A percentile compares a stretch with the other conserved stretches of the same genome.
These are phyloP conservation scores for Eucalyptus curtisii DNA, from an alignment of 345 rosid genomes.

Conservation along the genomic window DNA sequence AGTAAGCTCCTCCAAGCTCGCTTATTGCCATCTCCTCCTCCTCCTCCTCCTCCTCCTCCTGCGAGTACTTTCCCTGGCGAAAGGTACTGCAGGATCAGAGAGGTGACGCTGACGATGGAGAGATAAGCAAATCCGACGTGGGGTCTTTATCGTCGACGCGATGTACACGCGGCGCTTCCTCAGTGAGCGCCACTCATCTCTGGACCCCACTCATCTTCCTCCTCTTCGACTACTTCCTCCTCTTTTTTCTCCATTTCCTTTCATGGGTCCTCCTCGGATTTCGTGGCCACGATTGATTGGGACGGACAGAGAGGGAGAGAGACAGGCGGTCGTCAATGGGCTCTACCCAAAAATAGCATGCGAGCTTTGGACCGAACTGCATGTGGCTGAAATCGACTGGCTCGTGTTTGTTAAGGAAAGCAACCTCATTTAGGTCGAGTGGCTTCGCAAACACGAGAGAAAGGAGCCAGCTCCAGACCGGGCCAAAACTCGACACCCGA, in stretches of 20 bases:
- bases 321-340: not conserved
- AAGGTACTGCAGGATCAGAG: not conserved
- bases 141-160: not conserved
- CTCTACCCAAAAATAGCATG: not conserved
- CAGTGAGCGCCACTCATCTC: not conserved
- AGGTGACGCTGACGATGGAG: not conserved
- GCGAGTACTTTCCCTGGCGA: not conserved
- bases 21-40: not conserved
- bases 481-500: not conserved
- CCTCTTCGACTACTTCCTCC: not conserved
- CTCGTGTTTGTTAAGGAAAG: not conserved
- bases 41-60: not conserved
- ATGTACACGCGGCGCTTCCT: not conserved
- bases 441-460: not conserved
- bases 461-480: not conserved
- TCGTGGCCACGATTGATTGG: not conserved
- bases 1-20: slow-evolving; percentile 17
- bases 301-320: not conserved
- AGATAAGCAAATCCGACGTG: not conserved
- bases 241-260: not conserved
- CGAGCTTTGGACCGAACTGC: not conserved
- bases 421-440: not conserved
- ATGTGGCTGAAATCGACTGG: not conserved
- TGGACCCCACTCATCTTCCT: not conserved
- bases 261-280: not conserved